These are phyloP conservation scores for Microcyclospora tardicrescens DNA, from an alignment of 2,329 filamentous ascomycete species.

Conservation along the genomic window DNA sequence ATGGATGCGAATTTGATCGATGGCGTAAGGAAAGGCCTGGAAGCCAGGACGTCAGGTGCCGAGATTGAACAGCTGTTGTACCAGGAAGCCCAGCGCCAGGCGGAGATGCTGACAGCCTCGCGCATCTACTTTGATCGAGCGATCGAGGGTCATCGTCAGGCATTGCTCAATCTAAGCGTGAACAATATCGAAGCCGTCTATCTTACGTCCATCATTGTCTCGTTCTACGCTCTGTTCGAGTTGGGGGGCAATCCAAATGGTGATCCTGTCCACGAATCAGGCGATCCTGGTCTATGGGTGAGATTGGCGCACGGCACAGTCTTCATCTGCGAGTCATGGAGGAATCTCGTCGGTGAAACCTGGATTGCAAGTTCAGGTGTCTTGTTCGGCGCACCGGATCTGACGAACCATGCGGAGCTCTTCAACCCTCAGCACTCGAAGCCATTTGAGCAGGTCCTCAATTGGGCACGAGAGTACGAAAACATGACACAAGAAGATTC, in stretches of 20 bases:
- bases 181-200: slow-evolving; percentile 14
- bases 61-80: neutral
- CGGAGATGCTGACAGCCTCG: slow-evolving; percentile 11
- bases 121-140: slow-evolving; percentile 15
- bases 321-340: slow-evolving; percentile 9
- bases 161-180: slow-evolving; percentile 6
- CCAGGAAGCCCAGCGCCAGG: slow-evolving; percentile 4
- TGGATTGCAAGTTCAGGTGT: slow-evolving; percentile 8
- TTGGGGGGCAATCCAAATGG: slow-evolving; percentile 9
- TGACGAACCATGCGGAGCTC: slow-evolving; percentile 10
- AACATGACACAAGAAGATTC: slow-evolving; percentile 8
- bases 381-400: slow-evolving; percentile 11
- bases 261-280: slow-evolving; percentile 7
- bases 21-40: too few relatives aligned
- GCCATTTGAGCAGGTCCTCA: slow-evolving; percentile 13
- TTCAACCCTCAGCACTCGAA: slow-evolving; percentile 11
- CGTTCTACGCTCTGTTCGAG: slow-evolving; percentile 13
- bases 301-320: slow-evolving; percentile 12
- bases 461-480: slow-evolving; percentile 12
- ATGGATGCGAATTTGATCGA: neutral
- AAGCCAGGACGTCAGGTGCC: neutral
- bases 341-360: slow-evolving; percentile 4
- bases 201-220: slow-evolving; percentile 12
- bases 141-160: slow-evolving; percentile 12
- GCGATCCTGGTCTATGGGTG: slow-evolving; percentile 13